Evolutionary conservation across 2,329 filamentous ascomycete species (phyloP).

Genomic region (Botrytis hyacinthi): DNA sequence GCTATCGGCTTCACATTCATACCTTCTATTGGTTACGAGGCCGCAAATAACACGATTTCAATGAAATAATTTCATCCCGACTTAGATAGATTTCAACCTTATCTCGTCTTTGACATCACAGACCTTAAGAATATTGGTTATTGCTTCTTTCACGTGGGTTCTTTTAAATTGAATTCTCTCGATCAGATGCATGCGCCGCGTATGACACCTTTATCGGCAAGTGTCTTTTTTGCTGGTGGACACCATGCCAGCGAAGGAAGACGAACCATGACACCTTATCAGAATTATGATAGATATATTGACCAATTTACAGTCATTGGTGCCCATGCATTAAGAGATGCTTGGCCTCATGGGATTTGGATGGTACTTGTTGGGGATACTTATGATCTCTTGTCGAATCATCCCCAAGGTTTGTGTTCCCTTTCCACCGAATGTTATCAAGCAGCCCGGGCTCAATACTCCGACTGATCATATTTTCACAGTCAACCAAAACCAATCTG

Average conservation of each 20-base stretch:
- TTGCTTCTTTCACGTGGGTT: constrained; percentile 24
- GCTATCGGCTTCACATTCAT: not conserved
- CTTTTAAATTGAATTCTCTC: not conserved
- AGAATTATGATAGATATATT: not conserved
- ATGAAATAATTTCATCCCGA: not conserved
- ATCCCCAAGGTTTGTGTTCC: not conserved
- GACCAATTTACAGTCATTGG: not conserved
- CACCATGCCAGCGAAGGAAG: not conserved
- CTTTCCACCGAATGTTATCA: not conserved
- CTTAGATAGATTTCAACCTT: not conserved
- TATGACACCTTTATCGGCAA: not conserved
- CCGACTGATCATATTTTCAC: not conserved
- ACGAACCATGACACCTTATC: not conserved
- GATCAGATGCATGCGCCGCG: not conserved
- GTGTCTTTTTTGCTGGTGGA: not conserved
- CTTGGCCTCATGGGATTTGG: not conserved
- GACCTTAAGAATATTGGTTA: constrained; percentile 22
- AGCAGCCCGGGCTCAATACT: too few species aligned
- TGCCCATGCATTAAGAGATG: not conserved
- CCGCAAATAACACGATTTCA: not conserved
- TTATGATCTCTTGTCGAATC: not conserved
- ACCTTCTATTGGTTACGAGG: not conserved
- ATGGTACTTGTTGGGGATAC: not conserved
- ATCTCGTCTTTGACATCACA: constrained; percentile 31
- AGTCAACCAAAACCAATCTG: not conserved